phyloP scores from a whole-genome alignment of 805 yeast genomes.

The Ogataea paradorogensis region DNA sequence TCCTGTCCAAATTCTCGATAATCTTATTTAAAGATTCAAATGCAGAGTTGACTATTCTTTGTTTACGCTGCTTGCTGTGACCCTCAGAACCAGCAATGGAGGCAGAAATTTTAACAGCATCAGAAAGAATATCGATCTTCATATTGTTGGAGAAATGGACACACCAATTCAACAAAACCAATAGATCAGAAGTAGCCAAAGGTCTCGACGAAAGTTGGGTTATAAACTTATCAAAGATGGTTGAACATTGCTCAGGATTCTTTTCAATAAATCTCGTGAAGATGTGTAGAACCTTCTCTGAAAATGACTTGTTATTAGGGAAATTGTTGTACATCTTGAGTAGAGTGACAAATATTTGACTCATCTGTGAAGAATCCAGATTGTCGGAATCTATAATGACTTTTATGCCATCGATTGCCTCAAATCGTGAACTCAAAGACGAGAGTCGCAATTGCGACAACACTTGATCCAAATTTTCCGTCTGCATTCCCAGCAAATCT shows the following conservation, averaged over 20 bases:
- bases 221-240: constrained; percentile 40
- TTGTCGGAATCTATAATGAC: constrained; percentile 24
- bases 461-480: constrained; percentile 7
- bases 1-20: background rate
- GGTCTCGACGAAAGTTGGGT: constrained; percentile 30
- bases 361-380: constrained; percentile 23
- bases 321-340: constrained; percentile 45
- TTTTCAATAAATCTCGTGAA: constrained; percentile 36
- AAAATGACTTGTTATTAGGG: constrained; percentile 50
- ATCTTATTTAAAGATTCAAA: constrained; percentile 1
- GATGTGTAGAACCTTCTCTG: constrained; percentile 39
- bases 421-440: constrained; percentile 35
- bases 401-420: constrained; percentile 33
- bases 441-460: constrained; percentile 29
- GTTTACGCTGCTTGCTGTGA: background rate
- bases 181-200: constrained; percentile 54
- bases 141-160: constrained; percentile 33
- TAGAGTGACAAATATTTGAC: constrained; percentile 34
- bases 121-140: constrained; percentile 23
- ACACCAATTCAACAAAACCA: constrained; percentile 59
- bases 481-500: constrained; percentile 3
- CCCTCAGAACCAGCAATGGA: constrained; percentile 22
- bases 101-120: constrained; percentile 40
- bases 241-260: constrained; percentile 28
- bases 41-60: constrained; percentile 1